These are phyloP conservation scores for Crinitomyces ghanaensis DNA, from an alignment of 805 yeast genomes.

Conservation along the genomic window DNA sequence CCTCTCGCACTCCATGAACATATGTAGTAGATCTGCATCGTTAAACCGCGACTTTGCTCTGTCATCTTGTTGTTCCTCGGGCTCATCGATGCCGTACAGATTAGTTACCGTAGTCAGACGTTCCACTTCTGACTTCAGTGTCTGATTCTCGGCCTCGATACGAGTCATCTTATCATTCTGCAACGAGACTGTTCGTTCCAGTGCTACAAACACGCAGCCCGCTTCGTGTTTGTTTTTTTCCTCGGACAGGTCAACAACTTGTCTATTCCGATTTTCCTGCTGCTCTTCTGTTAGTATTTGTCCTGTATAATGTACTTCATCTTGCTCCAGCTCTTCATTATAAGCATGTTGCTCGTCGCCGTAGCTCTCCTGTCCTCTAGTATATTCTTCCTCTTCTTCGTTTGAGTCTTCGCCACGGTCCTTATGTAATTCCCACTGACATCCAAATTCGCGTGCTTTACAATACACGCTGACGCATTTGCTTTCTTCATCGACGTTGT, in stretches of 20 bases:
- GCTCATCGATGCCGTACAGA: neutral
- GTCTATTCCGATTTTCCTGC: too few species aligned
- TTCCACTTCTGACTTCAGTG: slow-evolving; percentile 22
- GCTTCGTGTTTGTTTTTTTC: slow-evolving; percentile 1
- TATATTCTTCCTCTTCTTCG: too few species aligned
- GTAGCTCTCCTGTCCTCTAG: too few species aligned
- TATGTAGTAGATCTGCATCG: slow-evolving; percentile 12
- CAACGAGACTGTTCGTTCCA: slow-evolving; percentile 18
- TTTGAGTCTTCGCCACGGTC: too few species aligned
- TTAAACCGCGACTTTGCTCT: slow-evolving; percentile 6
- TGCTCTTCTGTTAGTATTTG: too few species aligned
- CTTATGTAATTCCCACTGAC: slow-evolving; percentile 16
- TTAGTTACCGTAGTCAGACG: slow-evolving; percentile 8
- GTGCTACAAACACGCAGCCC: slow-evolving; percentile 21
- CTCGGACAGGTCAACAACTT: too few species aligned
- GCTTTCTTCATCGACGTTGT: slow-evolving; percentile 12
- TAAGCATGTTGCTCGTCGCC: too few species aligned
- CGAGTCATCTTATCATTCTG: slow-evolving; percentile 21
- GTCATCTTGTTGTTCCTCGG: neutral
- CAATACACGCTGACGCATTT: slow-evolving; percentile 19
- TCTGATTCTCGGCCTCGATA: slow-evolving; percentile 25
- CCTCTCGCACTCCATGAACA: slow-evolving; percentile 25
- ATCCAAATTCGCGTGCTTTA: slow-evolving; percentile 20
- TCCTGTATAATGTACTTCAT: too few species aligned
- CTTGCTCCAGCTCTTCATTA: too few species aligned